These are phyloP conservation scores for Xylaria sp. DNA, from an alignment of 2,329 filamentous ascomycete genomes.

Conservation along the genomic window DNA sequence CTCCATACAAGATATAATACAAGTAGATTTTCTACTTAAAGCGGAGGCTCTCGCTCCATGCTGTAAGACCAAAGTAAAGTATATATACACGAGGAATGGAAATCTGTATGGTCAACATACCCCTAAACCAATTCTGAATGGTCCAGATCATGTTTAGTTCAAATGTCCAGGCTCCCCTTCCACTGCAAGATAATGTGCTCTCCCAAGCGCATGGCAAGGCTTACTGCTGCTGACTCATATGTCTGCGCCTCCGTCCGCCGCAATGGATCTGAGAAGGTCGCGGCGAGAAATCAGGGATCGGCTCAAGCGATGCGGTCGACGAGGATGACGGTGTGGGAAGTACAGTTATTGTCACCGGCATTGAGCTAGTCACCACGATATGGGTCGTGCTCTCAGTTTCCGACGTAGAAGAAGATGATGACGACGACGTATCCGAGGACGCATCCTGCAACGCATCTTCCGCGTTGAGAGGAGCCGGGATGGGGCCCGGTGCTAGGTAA, in stretches of 20 bases:
- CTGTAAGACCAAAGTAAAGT: neutral
- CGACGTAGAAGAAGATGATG: no score
- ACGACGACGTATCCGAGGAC: no score
- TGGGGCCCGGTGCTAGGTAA: conserved; percentile 18
- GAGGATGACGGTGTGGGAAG: conserved; percentile 3
- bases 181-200: neutral
- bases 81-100: conserved; percentile 19
- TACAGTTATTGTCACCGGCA: conserved; percentile 11
- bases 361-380: conserved; percentile 12
- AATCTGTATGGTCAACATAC: neutral
- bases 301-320: neutral
- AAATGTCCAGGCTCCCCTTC: no score
- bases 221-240: neutral
- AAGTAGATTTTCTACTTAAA: neutral
- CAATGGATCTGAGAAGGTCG: conserved; percentile 19
- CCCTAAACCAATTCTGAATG: neutral
- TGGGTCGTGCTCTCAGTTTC: conserved; percentile 3
- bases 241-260: conserved; percentile 15
- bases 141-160: neutral
- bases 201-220: neutral
- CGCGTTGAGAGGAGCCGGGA: conserved; percentile 25
- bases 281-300: conserved; percentile 20
- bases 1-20: neutral
- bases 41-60: neutral
- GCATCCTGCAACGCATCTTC: conserved; percentile 9